Conservation (phyloP, 1,139 yeast species). For the Sugiyamaella grinbergsii region DNA sequence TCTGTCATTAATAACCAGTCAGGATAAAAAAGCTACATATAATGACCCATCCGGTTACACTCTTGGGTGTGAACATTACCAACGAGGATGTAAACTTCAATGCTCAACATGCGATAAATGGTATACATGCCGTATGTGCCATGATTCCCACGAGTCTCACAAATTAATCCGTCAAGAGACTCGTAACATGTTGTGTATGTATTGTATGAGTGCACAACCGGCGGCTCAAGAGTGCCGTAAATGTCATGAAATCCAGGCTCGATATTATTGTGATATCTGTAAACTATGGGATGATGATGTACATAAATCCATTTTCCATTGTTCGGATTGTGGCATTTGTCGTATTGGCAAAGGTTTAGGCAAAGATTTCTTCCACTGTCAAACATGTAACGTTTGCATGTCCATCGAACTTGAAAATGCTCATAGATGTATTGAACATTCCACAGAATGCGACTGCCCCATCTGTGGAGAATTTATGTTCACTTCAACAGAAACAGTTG, state of each 20-base stretch:
- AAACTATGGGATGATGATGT: conserved; percentile 80
- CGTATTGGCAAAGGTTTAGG: conserved; percentile 85
- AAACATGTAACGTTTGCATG: conserved; percentile 86
- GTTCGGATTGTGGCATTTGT: conserved; percentile 91
- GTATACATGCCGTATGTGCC: conserved; percentile 85
- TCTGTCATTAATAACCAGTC: conserved; percentile 46
- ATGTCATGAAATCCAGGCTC: conserved; percentile 69
- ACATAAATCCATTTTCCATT: conserved; percentile 81
- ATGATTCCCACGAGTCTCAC: conserved; percentile 66
- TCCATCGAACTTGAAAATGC: conserved; percentile 74
- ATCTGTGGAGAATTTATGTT: conserved; percentile 91
- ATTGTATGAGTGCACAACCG: conserved; percentile 71
- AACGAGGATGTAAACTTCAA: conserved; percentile 78
- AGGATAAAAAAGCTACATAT: conserved; percentile 55
- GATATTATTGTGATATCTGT: conserved; percentile 76
- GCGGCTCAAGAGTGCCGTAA: conserved; percentile 69
- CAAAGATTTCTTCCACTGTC: conserved; percentile 87
- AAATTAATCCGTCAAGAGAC: conserved; percentile 64
- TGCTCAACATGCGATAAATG: conserved; percentile 75
- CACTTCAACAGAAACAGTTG: conserved; percentile 80
- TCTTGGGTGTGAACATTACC: conserved; percentile 82
- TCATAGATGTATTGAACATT: conserved; percentile 81
- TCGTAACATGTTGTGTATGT: conserved; percentile 75
- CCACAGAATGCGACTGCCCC: conserved; percentile 91
- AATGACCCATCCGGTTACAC: conserved; percentile 46